Conservation (phyloP, 176 grass and related monocot species). For the bread wheat (Triticum aestivum) region IWGSC_CS_RefSeq_v2.1 NC_057814.1:560732117-560732616, state of each 20-base stretch:
- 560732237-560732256: too few relatives aligned
- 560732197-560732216: too few relatives aligned
- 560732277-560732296: too few relatives aligned
- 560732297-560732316: too few relatives aligned
- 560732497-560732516: conserved; percentile 81
- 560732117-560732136: too few relatives aligned
- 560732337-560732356: neutral
- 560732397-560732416: conserved; percentile 56
- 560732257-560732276: too few relatives aligned
- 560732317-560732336: too few relatives aligned
- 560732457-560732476: conserved; percentile 46
- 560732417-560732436: conserved; percentile 69
- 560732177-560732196: too few relatives aligned
- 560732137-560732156: too few relatives aligned
- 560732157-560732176: too few relatives aligned
- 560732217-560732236: too few relatives aligned
- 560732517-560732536: conserved; percentile 71
- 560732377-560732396: conserved; percentile 79
- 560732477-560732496: conserved; percentile 56
- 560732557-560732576: conserved; percentile 36
- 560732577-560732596: conserved; percentile 92
- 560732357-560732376: conserved; percentile 21
- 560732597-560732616: conserved; percentile 85
- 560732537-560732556: neutral
- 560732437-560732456: conserved; percentile 68